Percentiles rank a stretch among this genome's conserved stretches.
phyloP scores from a whole-genome alignment of 208 protist species.

The Strigomonas galati region DNA sequence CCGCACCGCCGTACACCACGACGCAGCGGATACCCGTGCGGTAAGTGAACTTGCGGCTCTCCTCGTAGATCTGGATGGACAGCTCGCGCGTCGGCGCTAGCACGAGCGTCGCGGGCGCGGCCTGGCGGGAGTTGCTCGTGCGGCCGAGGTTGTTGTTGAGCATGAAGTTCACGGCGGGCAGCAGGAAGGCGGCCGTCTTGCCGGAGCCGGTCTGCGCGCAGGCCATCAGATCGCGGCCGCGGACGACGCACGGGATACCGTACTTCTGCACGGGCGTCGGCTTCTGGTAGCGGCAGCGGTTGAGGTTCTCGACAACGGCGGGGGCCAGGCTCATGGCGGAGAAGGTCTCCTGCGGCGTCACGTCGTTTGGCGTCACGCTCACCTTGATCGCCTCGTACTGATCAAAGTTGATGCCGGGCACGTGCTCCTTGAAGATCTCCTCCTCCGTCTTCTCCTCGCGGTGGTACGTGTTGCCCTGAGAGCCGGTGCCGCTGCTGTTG shows the following conservation, averaged over 20 bases:
- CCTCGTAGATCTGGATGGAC: conserved; percentile 97
- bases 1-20: conserved; percentile 98
- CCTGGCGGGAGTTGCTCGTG: conserved; percentile 31
- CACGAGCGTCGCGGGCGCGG: conserved; percentile 91
- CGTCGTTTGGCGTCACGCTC: conserved; percentile 78
- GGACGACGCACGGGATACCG: conserved; percentile 94
- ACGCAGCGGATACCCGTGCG: conserved; percentile 91
- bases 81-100: conserved; percentile 98
- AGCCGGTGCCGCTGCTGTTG: conserved; percentile 26
- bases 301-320: conserved; percentile 92
- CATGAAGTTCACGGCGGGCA: conserved; percentile 95
- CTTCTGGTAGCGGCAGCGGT: conserved; percentile 93
- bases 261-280: conserved; percentile 99
- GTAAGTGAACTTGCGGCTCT: conserved; percentile 97
- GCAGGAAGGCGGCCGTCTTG: conserved; percentile 98
- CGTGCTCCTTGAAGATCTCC: conserved; percentile 91
- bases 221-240: conserved; percentile 96
- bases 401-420: conserved; percentile 91
- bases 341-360: conserved; percentile 74
- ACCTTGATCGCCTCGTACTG: conserved; percentile 90
- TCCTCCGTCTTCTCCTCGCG: conserved; percentile 88
- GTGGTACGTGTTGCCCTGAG: conserved; percentile 38
- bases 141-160: conserved; percentile 70
- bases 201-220: conserved; percentile 99
- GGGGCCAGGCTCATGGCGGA: conserved; percentile 82